These are phyloP conservation scores for Alloteropsis semialata DNA, from an alignment of 176 grass and related monocot genomes.

Conservation along the genomic window DNA sequence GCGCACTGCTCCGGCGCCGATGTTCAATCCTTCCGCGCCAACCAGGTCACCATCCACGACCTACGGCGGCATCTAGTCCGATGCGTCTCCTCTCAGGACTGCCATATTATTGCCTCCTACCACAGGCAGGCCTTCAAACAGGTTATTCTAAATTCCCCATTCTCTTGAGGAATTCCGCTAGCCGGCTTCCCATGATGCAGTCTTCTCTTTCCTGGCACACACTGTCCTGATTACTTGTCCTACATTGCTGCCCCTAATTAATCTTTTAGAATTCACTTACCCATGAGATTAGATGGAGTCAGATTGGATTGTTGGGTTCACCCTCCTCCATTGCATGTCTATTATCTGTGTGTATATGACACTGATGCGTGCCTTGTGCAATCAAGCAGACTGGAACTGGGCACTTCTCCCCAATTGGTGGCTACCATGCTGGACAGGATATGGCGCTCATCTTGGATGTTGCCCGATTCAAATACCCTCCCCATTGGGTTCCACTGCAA, in stretches of 20 bases:
- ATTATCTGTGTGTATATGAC: neutral
- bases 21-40: constrained; percentile 67
- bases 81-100: constrained; percentile 67
- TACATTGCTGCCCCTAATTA: neutral
- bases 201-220: neutral
- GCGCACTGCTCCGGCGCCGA: constrained; percentile 82
- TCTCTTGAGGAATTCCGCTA: neutral
- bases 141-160: neutral
- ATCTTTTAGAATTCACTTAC: neutral
- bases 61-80: constrained; percentile 53
- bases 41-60: constrained; percentile 54
- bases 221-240: neutral
- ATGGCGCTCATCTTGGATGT: constrained; percentile 95
- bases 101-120: constrained; percentile 83
- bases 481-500: constrained; percentile 86
- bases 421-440: constrained; percentile 74
- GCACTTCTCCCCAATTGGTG: constrained; percentile 94
- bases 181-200: neutral
- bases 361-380: neutral
- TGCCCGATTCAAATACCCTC: constrained; percentile 94
- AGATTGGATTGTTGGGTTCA: neutral
- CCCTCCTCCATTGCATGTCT: neutral
- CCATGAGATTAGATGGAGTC: neutral
- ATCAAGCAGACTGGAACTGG: constrained; percentile 75
- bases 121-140: constrained; percentile 47